These are phyloP conservation scores for Annulohypoxylon truncatum DNA, from an alignment of 2,329 filamentous ascomycete species.

Conservation along the genomic window DNA sequence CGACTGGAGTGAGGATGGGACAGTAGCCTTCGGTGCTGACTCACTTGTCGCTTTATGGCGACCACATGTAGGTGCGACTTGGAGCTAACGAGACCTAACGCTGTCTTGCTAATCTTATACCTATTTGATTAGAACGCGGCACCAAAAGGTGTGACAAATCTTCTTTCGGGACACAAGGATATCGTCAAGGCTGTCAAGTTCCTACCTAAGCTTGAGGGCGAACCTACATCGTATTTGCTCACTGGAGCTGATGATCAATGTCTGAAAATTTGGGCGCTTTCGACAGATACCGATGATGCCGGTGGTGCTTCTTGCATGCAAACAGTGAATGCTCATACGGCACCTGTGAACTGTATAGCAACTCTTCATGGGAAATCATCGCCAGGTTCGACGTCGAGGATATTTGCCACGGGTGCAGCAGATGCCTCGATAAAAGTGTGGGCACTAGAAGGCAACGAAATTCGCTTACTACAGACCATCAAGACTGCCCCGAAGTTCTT, in stretches of 20 bases:
- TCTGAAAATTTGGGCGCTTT: slow-evolving; percentile 75
- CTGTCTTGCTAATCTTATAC: slow-evolving; percentile 19
- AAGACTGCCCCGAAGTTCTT: slow-evolving; percentile 82
- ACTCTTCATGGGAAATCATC: slow-evolving; percentile 51
- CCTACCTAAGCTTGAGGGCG: slow-evolving; percentile 63
- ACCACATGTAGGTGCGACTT: slow-evolving; percentile 69
- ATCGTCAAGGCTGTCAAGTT: slow-evolving; percentile 88
- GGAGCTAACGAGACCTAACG: not conserved
- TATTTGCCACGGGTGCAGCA: slow-evolving; percentile 81
- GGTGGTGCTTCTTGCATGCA: slow-evolving; percentile 58
- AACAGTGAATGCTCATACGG: slow-evolving; percentile 74
- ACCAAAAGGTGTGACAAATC: slow-evolving; percentile 68
- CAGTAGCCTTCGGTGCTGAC: slow-evolving; percentile 90
- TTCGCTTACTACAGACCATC: slow-evolving; percentile 75
- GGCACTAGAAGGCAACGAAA: slow-evolving; percentile 65
- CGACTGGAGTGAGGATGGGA: slow-evolving; percentile 81
- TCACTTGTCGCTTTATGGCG: slow-evolving; percentile 90
- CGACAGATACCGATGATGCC: slow-evolving; percentile 35
- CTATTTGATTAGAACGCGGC: slow-evolving; percentile 45
- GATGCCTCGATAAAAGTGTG: slow-evolving; percentile 81
- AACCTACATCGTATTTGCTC: slow-evolving; percentile 69
- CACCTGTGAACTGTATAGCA: slow-evolving; percentile 77
- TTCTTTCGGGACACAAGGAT: slow-evolving; percentile 82
- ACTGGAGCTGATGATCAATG: slow-evolving; percentile 85
- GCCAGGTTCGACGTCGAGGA: slow-evolving; percentile 46